These are phyloP conservation scores for Ascochyta viciae-villosae DNA, from an alignment of 2,329 filamentous ascomycete species.

Conservation along the genomic window DNA sequence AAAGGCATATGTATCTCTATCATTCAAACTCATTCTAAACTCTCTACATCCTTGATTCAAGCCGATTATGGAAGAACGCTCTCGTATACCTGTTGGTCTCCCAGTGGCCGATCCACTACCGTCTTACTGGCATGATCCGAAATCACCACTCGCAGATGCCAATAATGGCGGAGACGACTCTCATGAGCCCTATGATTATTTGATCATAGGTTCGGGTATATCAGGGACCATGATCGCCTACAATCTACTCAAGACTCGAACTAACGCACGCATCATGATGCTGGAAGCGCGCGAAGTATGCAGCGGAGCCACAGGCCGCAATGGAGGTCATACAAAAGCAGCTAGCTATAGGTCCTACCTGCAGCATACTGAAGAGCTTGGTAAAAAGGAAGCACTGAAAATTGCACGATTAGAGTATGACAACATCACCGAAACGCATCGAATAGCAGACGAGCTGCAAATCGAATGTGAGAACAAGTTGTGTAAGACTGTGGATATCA, in stretches of 20 bases:
- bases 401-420: constrained; percentile 51
- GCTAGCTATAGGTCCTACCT: constrained; percentile 61
- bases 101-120: constrained; percentile 45
- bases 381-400: constrained; percentile 57
- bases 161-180: constrained; percentile 34
- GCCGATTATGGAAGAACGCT: constrained; percentile 37
- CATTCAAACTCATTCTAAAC: background rate
- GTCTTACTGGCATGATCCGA: constrained; percentile 53
- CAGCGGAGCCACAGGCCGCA: constrained; percentile 52
- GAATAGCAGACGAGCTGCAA: constrained; percentile 58
- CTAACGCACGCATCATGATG: constrained; percentile 41
- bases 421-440: constrained; percentile 62
- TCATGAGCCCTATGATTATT: constrained; percentile 40
- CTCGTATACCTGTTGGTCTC: constrained; percentile 38
- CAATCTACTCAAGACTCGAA: constrained; percentile 36
- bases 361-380: constrained; percentile 55
- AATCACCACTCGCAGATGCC: constrained; percentile 45
- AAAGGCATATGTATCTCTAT: background rate
- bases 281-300: constrained; percentile 50
- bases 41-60: background rate
- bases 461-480: constrained; percentile 54
- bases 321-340: constrained; percentile 59
- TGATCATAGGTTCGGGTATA: constrained; percentile 52
- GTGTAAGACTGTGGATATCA: constrained; percentile 64
- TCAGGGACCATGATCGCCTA: constrained; percentile 49